phyloP scores from a whole-genome alignment of 2,329 filamentous ascomycete genomes.

The Aureobasidium lini region DNA sequence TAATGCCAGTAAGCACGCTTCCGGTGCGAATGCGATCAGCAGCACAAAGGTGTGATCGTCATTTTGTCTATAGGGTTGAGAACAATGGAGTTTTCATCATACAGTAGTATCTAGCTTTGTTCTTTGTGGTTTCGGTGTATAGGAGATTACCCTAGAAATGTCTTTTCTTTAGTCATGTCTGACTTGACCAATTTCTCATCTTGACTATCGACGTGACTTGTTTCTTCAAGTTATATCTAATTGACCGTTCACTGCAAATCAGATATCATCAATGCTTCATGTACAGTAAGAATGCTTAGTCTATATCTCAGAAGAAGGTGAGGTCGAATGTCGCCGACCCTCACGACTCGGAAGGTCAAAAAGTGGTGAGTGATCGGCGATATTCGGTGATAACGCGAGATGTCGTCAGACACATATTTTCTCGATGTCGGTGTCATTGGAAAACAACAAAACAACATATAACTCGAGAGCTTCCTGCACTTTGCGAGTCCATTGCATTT shows the following conservation, averaged over 20 bases:
- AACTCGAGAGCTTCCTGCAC: neutral
- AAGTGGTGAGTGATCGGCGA: neutral
- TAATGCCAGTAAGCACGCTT: conserved; percentile 3
- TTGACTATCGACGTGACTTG: too few relatives aligned
- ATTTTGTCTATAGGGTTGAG: neutral
- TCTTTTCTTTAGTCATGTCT: too few relatives aligned
- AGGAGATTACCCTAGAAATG: too few relatives aligned
- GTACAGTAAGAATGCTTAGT: too few relatives aligned
- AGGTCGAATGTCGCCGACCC: neutral
- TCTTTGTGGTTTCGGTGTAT: too few relatives aligned
- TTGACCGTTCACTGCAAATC: too few relatives aligned
- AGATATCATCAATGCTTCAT: too few relatives aligned
- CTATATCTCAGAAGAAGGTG: too few relatives aligned
- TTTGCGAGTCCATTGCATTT: neutral
- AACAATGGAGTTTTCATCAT: too few relatives aligned
- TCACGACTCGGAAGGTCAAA: neutral
- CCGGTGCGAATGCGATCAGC: conserved; percentile 1
- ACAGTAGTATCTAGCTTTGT: too few relatives aligned
- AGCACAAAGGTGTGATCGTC: neutral
- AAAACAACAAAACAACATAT: neutral
- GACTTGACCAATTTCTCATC: too few relatives aligned
- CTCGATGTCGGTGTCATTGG: neutral
- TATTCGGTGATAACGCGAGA: conserved; percentile 7
- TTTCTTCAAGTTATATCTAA: too few relatives aligned
- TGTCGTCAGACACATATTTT: conserved; percentile 6